Conservation (phyloP, 331 rosid species). For the Malus hybrid region DNA sequence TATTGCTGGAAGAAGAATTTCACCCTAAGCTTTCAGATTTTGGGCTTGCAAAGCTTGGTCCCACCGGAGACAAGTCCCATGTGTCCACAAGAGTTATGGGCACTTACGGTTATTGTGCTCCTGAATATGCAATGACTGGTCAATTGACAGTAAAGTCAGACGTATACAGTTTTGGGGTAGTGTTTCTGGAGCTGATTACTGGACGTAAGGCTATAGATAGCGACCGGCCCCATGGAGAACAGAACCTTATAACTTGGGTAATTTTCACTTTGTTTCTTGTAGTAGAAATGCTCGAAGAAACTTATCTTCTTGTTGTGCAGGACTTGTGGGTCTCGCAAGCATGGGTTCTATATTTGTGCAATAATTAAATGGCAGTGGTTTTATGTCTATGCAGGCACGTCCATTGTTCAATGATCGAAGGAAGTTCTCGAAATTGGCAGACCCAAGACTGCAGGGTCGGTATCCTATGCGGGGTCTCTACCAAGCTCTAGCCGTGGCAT, state of each 20-base stretch:
- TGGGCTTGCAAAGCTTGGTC: slow-evolving; percentile 98
- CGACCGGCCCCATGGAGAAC: slow-evolving; percentile 79
- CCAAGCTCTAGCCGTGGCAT: slow-evolving; percentile 95
- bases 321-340: slow-evolving; percentile 13
- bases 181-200: slow-evolving; percentile 87
- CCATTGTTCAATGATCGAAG: slow-evolving; percentile 87
- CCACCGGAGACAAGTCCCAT: slow-evolving; percentile 94
- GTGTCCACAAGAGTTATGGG: slow-evolving; percentile 99
- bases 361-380: slow-evolving; percentile 14
- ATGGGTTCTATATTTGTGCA: neutral
- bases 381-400: slow-evolving; percentile 56
- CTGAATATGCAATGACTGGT: slow-evolving; percentile 98
- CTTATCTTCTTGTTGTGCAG: slow-evolving; percentile 8
- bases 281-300: neutral
- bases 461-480: slow-evolving; percentile 92
- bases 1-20: slow-evolving; percentile 82
- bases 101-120: slow-evolving; percentile 96
- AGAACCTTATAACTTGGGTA: slow-evolving; percentile 96
- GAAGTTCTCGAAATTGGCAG: slow-evolving; percentile 80
- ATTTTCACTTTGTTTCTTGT: slow-evolving; percentile 5
- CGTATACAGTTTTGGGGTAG: slow-evolving; percentile 95
- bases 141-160: slow-evolving; percentile 92
- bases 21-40: slow-evolving; percentile 97
- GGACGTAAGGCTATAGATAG: slow-evolving; percentile 91
- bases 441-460: slow-evolving; percentile 78